A percentile compares a stretch with the other conserved stretches of the same genome.
Conservation (phyloP, 495 filamentous ascomycete species). For the Tuber calosporum region DNA sequence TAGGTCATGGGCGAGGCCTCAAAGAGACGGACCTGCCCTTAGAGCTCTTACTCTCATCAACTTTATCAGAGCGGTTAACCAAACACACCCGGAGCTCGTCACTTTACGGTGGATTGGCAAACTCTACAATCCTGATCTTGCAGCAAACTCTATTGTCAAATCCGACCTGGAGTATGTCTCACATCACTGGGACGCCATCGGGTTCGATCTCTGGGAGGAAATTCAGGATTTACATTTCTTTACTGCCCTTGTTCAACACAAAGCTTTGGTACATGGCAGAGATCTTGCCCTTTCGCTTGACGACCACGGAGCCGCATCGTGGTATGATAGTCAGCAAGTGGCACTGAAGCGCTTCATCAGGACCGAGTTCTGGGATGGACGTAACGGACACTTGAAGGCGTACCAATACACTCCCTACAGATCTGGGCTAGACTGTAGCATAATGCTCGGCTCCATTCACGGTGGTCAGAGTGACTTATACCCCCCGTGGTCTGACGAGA, state of each 20-base stretch:
- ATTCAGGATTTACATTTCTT: constrained; percentile 55
- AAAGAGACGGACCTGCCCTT: constrained; percentile 56
- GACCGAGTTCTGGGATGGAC: constrained; percentile 40
- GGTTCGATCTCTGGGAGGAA: constrained; percentile 54
- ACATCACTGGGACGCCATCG: constrained; percentile 46
- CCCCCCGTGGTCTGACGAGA: constrained; percentile 42
- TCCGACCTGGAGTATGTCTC: constrained; percentile 52
- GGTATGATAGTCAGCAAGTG: constrained; percentile 43
- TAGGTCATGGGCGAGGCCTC: constrained; percentile 57
- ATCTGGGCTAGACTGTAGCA: constrained; percentile 43
- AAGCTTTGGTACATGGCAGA: constrained; percentile 43
- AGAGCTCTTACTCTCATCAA: constrained; percentile 48
- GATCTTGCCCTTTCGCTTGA: constrained; percentile 40
- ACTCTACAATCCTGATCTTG: constrained; percentile 40
- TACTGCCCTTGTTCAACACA: constrained; percentile 53
- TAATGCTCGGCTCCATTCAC: constrained; percentile 44
- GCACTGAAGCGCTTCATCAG: constrained; percentile 37
- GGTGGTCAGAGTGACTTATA: constrained; percentile 37
- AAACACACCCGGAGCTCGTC: constrained; percentile 41
- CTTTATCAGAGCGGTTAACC: constrained; percentile 44
- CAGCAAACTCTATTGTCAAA: constrained; percentile 46
- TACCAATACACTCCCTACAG: constrained; percentile 40
- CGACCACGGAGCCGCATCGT: constrained; percentile 42
- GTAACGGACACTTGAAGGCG: constrained; percentile 42
- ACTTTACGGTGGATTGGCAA: constrained; percentile 39